These are phyloP conservation scores for Fusarium oxysporum DNA, from an alignment of 2,329 filamentous ascomycete genomes.

Conservation along the genomic window DNA sequence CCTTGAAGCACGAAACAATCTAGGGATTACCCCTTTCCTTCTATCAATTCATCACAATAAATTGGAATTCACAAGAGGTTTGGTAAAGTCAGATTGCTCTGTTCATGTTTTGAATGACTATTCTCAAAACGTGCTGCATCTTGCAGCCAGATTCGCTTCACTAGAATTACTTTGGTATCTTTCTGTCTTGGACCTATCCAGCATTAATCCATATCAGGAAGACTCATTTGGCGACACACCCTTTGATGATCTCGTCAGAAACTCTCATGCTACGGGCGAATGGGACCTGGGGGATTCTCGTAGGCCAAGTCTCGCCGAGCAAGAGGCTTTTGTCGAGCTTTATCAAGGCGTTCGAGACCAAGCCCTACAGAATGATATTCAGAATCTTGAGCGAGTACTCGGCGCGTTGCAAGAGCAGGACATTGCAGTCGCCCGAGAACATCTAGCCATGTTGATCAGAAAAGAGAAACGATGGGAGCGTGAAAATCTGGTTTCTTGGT, in stretches of 20 bases:
- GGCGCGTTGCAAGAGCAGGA: not conserved
- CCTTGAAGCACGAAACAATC: not conserved
- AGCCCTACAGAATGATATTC: conserved; percentile 14
- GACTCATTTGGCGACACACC: not conserved
- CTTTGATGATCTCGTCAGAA: not conserved
- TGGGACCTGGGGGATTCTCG: rapidly evolving
- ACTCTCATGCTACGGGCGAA: rapidly evolving
- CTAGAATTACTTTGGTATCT: not conserved
- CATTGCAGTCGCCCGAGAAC: not conserved
- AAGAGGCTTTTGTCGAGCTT: conserved; percentile 5
- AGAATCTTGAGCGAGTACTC: not conserved
- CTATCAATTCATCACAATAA: rapidly evolving
- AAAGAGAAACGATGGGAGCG: conserved; percentile 9
- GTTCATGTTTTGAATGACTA: rapidly evolving
- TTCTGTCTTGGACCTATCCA: not conserved
- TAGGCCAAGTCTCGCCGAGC: not conserved
- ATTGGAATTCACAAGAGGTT: rapidly evolving
- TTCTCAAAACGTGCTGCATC: not conserved
- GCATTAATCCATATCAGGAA: not conserved
- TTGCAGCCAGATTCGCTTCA: rapidly evolving
- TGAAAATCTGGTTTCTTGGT: not conserved
- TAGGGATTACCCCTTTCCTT: rapidly evolving
- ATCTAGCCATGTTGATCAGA: not conserved
- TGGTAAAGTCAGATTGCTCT: not conserved
- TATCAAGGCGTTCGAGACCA: conserved; percentile 18